Conservation (phyloP, 2,329 filamentous ascomycete genomes). For the Aspergillus sojae region DNA sequence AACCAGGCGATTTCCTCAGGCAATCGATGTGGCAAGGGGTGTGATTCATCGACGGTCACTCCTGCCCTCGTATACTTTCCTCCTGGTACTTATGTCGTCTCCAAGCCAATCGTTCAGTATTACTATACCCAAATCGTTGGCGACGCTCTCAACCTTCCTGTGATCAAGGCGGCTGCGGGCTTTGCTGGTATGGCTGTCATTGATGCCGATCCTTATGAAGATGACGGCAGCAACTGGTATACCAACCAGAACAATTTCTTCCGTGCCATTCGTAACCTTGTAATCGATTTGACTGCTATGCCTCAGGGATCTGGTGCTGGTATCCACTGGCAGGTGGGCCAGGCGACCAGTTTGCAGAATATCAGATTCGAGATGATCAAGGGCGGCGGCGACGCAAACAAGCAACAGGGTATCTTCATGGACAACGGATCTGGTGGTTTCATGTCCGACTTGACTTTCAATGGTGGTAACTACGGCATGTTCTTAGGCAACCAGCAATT, state of each 20-base stretch:
- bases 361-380: conserved; percentile 78
- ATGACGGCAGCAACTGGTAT: conserved; percentile 71
- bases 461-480: conserved; percentile 75
- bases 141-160: conserved; percentile 71
- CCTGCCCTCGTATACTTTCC: conserved; percentile 93
- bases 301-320: conserved; percentile 64
- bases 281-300: conserved; percentile 73
- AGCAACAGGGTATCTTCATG: conserved; percentile 78
- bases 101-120: conserved; percentile 75
- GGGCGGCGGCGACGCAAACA: conserved; percentile 65
- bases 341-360: conserved; percentile 79
- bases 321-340: conserved; percentile 85
- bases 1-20: conserved; percentile 80
- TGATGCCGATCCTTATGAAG: conserved; percentile 81
- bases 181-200: conserved; percentile 89
- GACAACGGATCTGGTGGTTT: conserved; percentile 84
- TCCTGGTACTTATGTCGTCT: conserved; percentile 81
- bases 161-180: conserved; percentile 70
- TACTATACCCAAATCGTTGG: conserved; percentile 96
- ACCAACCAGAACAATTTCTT: conserved; percentile 84
- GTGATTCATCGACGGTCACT: conserved; percentile 79
- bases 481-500: conserved; percentile 88
- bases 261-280: conserved; percentile 79
- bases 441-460: conserved; percentile 81
- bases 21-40: conserved; percentile 75